These are phyloP conservation scores for Nevesoporus exiguus DNA, from an alignment of 768 basidiomycete species.

Conservation along the genomic window DNA sequence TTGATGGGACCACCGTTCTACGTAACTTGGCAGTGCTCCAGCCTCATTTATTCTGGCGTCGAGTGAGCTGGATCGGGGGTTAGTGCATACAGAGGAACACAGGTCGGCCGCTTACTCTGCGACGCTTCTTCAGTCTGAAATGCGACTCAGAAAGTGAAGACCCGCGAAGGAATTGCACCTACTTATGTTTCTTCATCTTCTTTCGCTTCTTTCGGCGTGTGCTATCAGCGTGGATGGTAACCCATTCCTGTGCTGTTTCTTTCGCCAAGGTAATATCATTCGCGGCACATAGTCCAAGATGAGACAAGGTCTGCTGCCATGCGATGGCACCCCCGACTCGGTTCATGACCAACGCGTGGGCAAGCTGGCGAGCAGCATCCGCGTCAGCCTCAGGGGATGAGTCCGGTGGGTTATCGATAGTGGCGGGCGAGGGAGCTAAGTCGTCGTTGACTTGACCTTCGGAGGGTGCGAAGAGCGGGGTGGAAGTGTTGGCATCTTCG, in stretches of 20 bases:
- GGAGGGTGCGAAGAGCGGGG: slow-evolving; percentile 17
- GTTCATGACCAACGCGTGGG: slow-evolving; percentile 66
- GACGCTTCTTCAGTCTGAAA: slow-evolving; percentile 79
- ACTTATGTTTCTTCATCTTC: slow-evolving; percentile 99
- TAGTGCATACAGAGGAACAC: slow-evolving; percentile 7
- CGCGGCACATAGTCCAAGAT: slow-evolving; percentile 58
- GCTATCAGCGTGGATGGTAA: slow-evolving; percentile 71
- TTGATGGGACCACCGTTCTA: neutral
- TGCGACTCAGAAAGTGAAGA: slow-evolving; percentile 8
- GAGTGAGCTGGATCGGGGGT: slow-evolving; percentile 41
- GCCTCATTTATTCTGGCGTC: slow-evolving; percentile 34
- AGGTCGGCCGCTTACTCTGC: slow-evolving; percentile 59
- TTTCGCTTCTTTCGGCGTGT: slow-evolving; percentile 80
- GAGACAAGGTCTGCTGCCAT: slow-evolving; percentile 68
- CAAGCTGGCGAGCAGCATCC: slow-evolving; percentile 77
- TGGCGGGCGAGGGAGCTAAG: slow-evolving; percentile 23
- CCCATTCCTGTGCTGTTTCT: slow-evolving; percentile 57
- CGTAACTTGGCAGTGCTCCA: neutral
- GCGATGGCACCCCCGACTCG: slow-evolving; percentile 55
- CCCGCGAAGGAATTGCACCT: slow-evolving; percentile 31
- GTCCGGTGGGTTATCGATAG: slow-evolving; percentile 44
- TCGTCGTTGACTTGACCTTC: slow-evolving; percentile 26
- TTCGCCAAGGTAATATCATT: slow-evolving; percentile 50
- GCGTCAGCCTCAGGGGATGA: slow-evolving; percentile 69
- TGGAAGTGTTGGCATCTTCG: slow-evolving; percentile 29